Conservation (phyloP, 169 alveolate genomes). For the Plasmodium cynomolgi region DNA sequence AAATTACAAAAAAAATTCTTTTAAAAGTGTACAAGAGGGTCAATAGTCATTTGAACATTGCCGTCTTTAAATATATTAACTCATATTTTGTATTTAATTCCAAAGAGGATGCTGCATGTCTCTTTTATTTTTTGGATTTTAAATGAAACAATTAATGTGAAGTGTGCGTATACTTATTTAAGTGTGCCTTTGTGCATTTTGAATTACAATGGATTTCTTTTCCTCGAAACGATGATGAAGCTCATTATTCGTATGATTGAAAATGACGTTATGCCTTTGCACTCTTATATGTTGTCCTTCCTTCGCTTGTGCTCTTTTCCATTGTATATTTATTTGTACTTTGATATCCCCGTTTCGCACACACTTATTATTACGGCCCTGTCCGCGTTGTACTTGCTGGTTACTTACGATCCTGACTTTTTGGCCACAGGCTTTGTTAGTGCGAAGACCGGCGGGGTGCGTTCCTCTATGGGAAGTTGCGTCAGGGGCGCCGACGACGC, state of each 20-base stretch:
- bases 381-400: conserved; percentile 27
- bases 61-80: conserved; percentile 69
- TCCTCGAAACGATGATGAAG: conserved; percentile 78
- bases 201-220: conserved; percentile 66
- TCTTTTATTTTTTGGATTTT: conserved; percentile 57
- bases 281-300: conserved; percentile 53
- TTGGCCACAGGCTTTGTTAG: conserved; percentile 57
- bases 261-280: conserved; percentile 29
- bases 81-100: conserved; percentile 34
- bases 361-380: conserved; percentile 56
- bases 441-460: background rate
- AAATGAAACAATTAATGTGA: conserved; percentile 72
- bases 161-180: conserved; percentile 45
- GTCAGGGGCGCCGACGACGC: background rate
- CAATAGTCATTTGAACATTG: conserved; percentile 48
- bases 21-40: conserved; percentile 70
- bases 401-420: conserved; percentile 60
- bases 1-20: conserved; percentile 50
- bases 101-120: conserved; percentile 29
- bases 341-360: conserved; percentile 64
- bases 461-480: background rate
- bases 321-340: conserved; percentile 60
- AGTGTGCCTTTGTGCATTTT: conserved; percentile 72
- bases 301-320: conserved; percentile 68
- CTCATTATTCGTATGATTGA: conserved; percentile 49